Conservation (phyloP, 176 grass and related monocot species). For the bread wheat (Triticum aestivum) region IWGSC_CS_RefSeq_v2.1 NC_057797.1:696190174-696190673, state of each 20-base stretch:
- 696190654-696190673: background rate
- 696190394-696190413: slow-evolving; percentile 40
- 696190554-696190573: background rate
- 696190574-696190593: background rate
- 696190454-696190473: slow-evolving; percentile 84
- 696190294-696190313: slow-evolving; percentile 51
- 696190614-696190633: background rate
- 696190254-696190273: background rate
- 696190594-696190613: background rate
- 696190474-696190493: slow-evolving; percentile 62
- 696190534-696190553: slow-evolving; percentile 72
- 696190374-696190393: slow-evolving; percentile 81
- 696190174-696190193: too few species aligned
- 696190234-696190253: background rate
- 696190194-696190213: too few species aligned
- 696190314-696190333: slow-evolving; percentile 63
- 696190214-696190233: background rate
- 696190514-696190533: slow-evolving; percentile 78
- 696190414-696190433: slow-evolving; percentile 45
- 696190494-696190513: slow-evolving; percentile 92
- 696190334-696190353: slow-evolving; percentile 70
- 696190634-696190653: background rate
- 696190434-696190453: slow-evolving; percentile 53
- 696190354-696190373: slow-evolving; percentile 68
- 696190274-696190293: background rate